These are phyloP conservation scores for Colletotrichum caudatum DNA, from an alignment of 2,329 filamentous ascomycete genomes.

Conservation along the genomic window DNA sequence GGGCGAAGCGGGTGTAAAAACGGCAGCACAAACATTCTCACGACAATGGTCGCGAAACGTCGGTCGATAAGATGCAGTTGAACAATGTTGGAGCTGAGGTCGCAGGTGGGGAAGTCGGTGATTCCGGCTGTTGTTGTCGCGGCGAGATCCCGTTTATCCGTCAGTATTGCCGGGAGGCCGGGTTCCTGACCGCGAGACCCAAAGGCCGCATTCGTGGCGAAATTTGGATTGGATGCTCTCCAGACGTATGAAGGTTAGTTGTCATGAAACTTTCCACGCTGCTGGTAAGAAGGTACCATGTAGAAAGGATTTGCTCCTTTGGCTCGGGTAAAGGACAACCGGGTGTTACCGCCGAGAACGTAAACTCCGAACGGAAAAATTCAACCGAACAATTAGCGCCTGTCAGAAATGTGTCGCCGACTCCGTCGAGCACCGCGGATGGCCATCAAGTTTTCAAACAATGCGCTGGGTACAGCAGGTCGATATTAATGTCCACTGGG, in stretches of 20 bases:
- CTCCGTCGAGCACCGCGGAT: neutral
- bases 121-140: slow-evolving; percentile 35
- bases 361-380: slow-evolving; percentile 35
- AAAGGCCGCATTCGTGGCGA: no score
- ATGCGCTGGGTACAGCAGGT: slow-evolving; percentile 33
- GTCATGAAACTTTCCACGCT: no score
- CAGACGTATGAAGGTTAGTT: no score
- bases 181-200: neutral
- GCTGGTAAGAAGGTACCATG: neutral
- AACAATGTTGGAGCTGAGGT: slow-evolving; percentile 10
- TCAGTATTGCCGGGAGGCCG: slow-evolving; percentile 16
- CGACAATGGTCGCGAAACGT: neutral
- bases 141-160: slow-evolving; percentile 38
- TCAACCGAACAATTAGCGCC: slow-evolving; percentile 11
- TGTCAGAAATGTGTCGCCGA: slow-evolving; percentile 1
- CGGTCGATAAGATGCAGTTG: slow-evolving; percentile 2
- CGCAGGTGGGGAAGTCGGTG: slow-evolving; percentile 31
- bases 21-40: neutral
- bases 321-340: neutral
- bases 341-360: slow-evolving; percentile 23
- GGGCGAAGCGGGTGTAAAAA: no score
- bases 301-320: neutral
- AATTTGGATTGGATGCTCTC: neutral
- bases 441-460: neutral
- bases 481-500: slow-evolving; percentile 41